Evolutionary conservation across 208 protist species (phyloP).

Genomic region (Crithidia bombi): DNA sequence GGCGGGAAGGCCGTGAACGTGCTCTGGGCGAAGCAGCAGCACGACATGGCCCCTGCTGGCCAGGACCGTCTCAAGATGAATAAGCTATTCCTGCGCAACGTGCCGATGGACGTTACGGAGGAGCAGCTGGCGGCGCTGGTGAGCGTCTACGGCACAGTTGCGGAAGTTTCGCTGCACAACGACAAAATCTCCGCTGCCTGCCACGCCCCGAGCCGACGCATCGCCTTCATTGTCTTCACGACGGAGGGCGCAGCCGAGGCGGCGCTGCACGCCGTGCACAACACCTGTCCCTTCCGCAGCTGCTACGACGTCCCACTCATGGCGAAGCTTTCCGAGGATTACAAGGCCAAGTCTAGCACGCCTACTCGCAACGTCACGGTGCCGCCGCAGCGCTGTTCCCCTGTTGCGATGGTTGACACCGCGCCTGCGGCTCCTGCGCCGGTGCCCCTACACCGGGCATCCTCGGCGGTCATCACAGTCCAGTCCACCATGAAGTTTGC

Average conservation of each 20-base stretch:
- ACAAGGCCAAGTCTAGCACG: slow-evolving; percentile 6
- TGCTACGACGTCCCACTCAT: slow-evolving; percentile 52
- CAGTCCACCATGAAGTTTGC: slow-evolving; percentile 15
- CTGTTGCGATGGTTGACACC: not conserved
- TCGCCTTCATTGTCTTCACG: slow-evolving; percentile 54
- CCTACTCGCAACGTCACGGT: not conserved
- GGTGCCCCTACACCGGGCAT: not conserved
- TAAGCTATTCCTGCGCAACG: slow-evolving; percentile 62
- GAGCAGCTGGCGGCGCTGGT: slow-evolving; percentile 20
- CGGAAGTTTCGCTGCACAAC: slow-evolving; percentile 30
- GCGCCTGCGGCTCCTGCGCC: not conserved
- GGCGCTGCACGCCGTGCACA: slow-evolving; percentile 41
- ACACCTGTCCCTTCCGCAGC: slow-evolving; percentile 41
- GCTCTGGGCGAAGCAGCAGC: slow-evolving; percentile 42
- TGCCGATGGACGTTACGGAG: slow-evolving; percentile 38
- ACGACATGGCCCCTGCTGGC: slow-evolving; percentile 41
- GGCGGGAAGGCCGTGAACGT: slow-evolving; percentile 31
- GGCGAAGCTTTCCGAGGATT: slow-evolving; percentile 46
- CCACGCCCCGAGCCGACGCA: slow-evolving; percentile 32
- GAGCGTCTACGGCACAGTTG: slow-evolving; percentile 34
- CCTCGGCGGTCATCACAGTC: not conserved
- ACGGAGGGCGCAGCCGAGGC: slow-evolving; percentile 38
- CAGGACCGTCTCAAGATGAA: slow-evolving; percentile 41
- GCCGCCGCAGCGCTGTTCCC: not conserved
- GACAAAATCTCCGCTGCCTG: slow-evolving; percentile 26